Conservation (phyloP, 2,329 filamentous ascomycete genomes). For the Sporothrix sp. region DNA sequence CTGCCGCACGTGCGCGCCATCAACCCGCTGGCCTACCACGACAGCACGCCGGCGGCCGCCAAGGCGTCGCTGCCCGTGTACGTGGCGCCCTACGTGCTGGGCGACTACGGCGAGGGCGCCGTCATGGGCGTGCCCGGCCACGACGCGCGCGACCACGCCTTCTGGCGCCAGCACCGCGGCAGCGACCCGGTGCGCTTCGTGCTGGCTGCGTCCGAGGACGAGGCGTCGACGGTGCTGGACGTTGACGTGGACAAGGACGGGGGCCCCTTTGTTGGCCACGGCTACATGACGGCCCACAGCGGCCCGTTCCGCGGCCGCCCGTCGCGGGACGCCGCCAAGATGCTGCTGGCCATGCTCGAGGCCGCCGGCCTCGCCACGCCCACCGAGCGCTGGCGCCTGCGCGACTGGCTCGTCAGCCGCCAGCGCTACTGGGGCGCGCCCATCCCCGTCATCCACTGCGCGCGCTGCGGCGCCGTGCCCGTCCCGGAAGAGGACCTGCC, state of each 20-base stretch:
- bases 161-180: conserved; percentile 63
- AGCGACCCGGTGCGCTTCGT: conserved; percentile 54
- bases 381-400: conserved; percentile 67
- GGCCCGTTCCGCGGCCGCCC: conserved; percentile 54
- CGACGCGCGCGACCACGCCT: conserved; percentile 66
- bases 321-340: conserved; percentile 51
- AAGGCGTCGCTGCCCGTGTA: conserved; percentile 61
- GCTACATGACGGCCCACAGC: conserved; percentile 56
- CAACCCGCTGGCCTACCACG: conserved; percentile 54
- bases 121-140: conserved; percentile 90
- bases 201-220: conserved; percentile 42
- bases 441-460: conserved; percentile 80
- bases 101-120: conserved; percentile 76
- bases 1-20: conserved; percentile 51
- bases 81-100: conserved; percentile 75
- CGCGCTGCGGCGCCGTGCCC: conserved; percentile 64
- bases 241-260: conserved; percentile 18
- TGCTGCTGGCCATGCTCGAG: conserved; percentile 49
- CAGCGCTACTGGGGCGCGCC: conserved; percentile 88
- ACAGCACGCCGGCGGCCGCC: conserved; percentile 38
- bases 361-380: conserved; percentile 47
- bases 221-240: conserved; percentile 29
- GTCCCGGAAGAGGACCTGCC: conserved; percentile 70
- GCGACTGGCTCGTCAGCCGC: conserved; percentile 87
- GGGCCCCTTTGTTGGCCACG: conserved; percentile 54